A percentile compares a stretch with the other conserved stretches of the same genome.
Evolutionary conservation across 1,139 yeast genomes (phyloP).

Genomic region (Candida smagusa): DNA sequence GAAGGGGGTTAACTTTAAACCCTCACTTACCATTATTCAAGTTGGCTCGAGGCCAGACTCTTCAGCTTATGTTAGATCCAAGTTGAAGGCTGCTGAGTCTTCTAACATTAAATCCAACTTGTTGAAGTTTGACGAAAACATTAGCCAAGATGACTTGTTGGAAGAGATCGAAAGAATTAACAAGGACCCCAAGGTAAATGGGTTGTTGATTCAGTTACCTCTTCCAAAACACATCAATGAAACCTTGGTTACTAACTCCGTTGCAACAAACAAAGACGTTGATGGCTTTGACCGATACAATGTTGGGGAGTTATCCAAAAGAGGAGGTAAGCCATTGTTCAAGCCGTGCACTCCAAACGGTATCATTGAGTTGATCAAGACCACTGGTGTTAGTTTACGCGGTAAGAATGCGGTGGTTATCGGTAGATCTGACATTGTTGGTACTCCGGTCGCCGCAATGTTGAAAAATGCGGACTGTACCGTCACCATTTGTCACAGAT

Average conservation of each 20-base stretch:
- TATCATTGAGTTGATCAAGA: slow-evolving; percentile 62
- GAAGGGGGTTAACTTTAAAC: slow-evolving; percentile 39
- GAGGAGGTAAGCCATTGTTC: slow-evolving; percentile 67
- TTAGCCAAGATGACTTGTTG: slow-evolving; percentile 55
- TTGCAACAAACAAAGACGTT: slow-evolving; percentile 66
- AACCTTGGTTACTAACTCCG: slow-evolving; percentile 64
- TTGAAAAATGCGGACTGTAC: slow-evolving; percentile 72
- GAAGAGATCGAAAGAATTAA: slow-evolving; percentile 56
- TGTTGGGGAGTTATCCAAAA: slow-evolving; percentile 72
- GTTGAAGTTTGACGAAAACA: slow-evolving; percentile 54
- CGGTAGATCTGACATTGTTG: slow-evolving; percentile 82
- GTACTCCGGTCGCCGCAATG: slow-evolving; percentile 74
- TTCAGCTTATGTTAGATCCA: slow-evolving; percentile 71
- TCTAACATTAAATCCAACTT: slow-evolving; percentile 62
- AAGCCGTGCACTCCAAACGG: slow-evolving; percentile 84
- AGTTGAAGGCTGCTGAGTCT: slow-evolving; percentile 67
- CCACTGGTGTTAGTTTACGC: slow-evolving; percentile 54
- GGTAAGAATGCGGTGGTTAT: slow-evolving; percentile 77
- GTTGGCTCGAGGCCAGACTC: slow-evolving; percentile 79
- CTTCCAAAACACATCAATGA: slow-evolving; percentile 70
- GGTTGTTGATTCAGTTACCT: slow-evolving; percentile 71
- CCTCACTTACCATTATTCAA: slow-evolving; percentile 67
- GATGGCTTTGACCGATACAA: slow-evolving; percentile 77
- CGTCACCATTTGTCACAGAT: slow-evolving; percentile 69
- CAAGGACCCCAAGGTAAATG: slow-evolving; percentile 63